phyloP scores from a whole-genome alignment of 768 basidiomycete species.

The Collybia sp. region DNA sequence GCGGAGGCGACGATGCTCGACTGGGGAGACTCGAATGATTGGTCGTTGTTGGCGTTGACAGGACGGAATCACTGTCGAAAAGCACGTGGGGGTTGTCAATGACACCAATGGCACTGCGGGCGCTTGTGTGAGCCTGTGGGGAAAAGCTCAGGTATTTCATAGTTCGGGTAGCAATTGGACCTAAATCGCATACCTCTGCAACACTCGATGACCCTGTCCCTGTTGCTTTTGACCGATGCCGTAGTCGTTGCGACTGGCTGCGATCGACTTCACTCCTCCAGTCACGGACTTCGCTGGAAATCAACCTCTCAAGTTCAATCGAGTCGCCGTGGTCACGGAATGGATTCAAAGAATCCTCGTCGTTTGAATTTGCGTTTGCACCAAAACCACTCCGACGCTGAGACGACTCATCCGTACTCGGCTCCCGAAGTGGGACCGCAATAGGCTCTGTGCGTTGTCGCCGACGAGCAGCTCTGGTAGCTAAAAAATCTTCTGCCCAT shows the following conservation, averaged over 20 bases:
- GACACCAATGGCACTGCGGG: slow-evolving; percentile 38
- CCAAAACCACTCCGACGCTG: slow-evolving; percentile 11
- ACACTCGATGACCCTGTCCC: slow-evolving; percentile 19
- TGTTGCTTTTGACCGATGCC: slow-evolving; percentile 24
- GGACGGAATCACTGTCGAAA: slow-evolving; percentile 27
- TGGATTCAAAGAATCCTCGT: slow-evolving; percentile 3
- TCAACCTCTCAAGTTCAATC: slow-evolving; percentile 50
- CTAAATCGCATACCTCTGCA: slow-evolving; percentile 39
- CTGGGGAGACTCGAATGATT: slow-evolving; percentile 16
- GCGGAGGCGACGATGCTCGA: slow-evolving; percentile 16
- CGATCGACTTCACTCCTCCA: slow-evolving; percentile 44
- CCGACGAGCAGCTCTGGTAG: slow-evolving; percentile 22
- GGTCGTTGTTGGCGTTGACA: slow-evolving; percentile 13
- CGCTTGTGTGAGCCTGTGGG: slow-evolving; percentile 32
- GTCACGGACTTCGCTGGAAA: slow-evolving; percentile 44
- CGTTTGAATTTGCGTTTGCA: slow-evolving; percentile 16
- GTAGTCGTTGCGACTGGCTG: slow-evolving; percentile 19
- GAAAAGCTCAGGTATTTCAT: slow-evolving; percentile 3
- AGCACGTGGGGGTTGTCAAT: slow-evolving; percentile 46
- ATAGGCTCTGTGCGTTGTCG: slow-evolving; percentile 21
- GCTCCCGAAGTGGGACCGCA: slow-evolving; percentile 9
- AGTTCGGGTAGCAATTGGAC: background rate
- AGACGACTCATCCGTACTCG: slow-evolving; percentile 24
- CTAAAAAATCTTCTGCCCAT: slow-evolving; percentile 36
- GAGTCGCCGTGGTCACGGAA: slow-evolving; percentile 14